Conservation (phyloP, 495 filamentous ascomycete genomes). For the Pyrenopolyporus hunteri region DNA sequence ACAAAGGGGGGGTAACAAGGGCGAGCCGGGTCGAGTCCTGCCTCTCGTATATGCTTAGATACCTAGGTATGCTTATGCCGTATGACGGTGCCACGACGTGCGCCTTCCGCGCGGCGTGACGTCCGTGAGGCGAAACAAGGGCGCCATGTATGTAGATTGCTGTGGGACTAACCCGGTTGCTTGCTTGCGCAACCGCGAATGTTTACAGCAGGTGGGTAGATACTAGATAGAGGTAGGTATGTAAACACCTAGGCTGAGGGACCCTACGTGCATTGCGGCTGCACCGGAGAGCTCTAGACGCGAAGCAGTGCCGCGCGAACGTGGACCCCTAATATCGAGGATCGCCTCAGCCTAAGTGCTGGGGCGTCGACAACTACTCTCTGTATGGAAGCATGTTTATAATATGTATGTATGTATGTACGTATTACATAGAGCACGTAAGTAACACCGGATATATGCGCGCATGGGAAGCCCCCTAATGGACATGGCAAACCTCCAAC, state of each 20-base stretch:
- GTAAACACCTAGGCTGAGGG: background rate
- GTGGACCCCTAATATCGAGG: conserved; percentile 9
- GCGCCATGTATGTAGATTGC: background rate
- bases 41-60: conserved; percentile 20
- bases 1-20: background rate
- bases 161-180: too few relatives aligned
- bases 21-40: background rate
- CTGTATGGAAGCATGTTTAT: too few relatives aligned
- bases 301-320: background rate
- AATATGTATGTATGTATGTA: too few relatives aligned
- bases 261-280: conserved; percentile 17
- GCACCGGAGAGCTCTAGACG: conserved; percentile 3
- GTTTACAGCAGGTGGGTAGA: too few relatives aligned
- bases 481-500: too few relatives aligned
- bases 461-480: background rate
- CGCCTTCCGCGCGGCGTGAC: background rate
- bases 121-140: conserved; percentile 4
- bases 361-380: background rate
- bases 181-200: background rate
- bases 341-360: background rate
- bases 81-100: conserved; percentile 10
- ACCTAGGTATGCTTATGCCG: conserved; percentile 2
- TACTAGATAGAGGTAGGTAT: too few relatives aligned
- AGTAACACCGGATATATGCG: background rate
- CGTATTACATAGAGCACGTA: background rate